Base-by-base conservation (phyloP, 2,329 filamentous ascomycete genomes). In the Aspergillus texensis region DNA sequence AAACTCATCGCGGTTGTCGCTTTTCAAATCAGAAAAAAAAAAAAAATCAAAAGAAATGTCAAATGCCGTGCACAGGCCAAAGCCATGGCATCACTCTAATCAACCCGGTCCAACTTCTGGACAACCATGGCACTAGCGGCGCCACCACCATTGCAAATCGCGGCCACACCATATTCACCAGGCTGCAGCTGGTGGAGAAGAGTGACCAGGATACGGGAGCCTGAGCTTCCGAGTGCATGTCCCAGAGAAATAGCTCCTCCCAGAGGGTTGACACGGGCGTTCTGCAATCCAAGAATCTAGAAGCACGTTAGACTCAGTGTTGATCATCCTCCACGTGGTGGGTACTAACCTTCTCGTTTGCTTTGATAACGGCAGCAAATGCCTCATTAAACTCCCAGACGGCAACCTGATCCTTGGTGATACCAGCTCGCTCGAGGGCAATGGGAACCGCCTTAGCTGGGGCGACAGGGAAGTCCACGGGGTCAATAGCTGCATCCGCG, bases 371-470 rank as follows among this genome's bases (percentile, higher is more conserved):
- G 5, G 92, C 92, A 32, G 95, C 94, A 76, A 99, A 99, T 0
- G 95, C 95, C 81, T 99, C 95, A 78, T 99, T 99, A 80, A 99
- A 97, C 78, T 98, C 95, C 94, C 95, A 98, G 26, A 97, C 83
- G 6, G 94, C 89, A 53, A 99, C 93, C 78, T 98, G 91, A 54
- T 96, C 91, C 80, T 94, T 93, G 68, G 88, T 92, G 69, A 99
- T 94, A 12, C 94, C 94, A 0, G 95, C 95, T 62, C 94, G 87
- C 79, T 93, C 87, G 57, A 99, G 84, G 12, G 94, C 94, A 71
- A 97, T 88, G 3, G 94, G 93, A 0, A 98, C 94, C 6, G 94
- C 94, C 79, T 96, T 94, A 45, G 95, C 86, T 0, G 95, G 95
- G 1, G 95, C 95, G 52, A 97, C 84, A 16, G 95, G 94, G 82